Base-by-base conservation (phyloP, 1,284 basidiomycete genomes). In the Apiotrichum porosum region DNA sequence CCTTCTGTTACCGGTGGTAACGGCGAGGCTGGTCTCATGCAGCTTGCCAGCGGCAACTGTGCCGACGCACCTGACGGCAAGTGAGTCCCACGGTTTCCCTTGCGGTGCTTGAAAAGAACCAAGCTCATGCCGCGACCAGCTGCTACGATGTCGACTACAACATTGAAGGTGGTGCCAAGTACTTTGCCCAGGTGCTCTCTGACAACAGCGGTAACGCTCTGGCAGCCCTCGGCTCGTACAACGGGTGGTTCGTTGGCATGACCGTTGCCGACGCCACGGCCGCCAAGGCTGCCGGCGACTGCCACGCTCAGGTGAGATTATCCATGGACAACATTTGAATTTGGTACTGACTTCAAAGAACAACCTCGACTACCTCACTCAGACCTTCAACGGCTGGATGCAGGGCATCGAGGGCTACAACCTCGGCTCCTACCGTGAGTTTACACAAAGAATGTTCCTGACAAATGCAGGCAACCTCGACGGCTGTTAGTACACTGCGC, bases 21-120 rank as follows among this genome's bases (percentile, higher is more conserved):
- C 13, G 86, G 87, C 46, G 89, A 91, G 66, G 82, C 85, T 60
- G 90, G 88, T 35, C 56, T 79, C 46, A 91, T 92, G 88, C 88
- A 92, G 71, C 78, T 91, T 60, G 85, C 85, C 13, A 65, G 74
- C 38, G 86, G 86, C 59, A 92, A 92, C 72, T 93, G 88, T 62
- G 77, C 68, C 36, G 80, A 75, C 48, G 83, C 83, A 0, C 81
- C 83, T 3, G 73, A 72, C 14, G 80, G 79, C 51, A 63, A 58
- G 35, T 24, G 22, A 37, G 36, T 37, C 26, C 8, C 26, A 28
- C 26, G 8, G 26, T 28, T 6, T 28, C 26, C 8, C 26, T 10
- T 24, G 13, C 5, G 2, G 21, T 37, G 9, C 14, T 13, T 5
- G 3, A 13, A 4, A 23, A 9, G 15, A 23, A 6, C 12, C 6